phyloP scores from a whole-genome alignment of 2,329 filamentous ascomycete genomes.

The Monascus ruber region DNA sequence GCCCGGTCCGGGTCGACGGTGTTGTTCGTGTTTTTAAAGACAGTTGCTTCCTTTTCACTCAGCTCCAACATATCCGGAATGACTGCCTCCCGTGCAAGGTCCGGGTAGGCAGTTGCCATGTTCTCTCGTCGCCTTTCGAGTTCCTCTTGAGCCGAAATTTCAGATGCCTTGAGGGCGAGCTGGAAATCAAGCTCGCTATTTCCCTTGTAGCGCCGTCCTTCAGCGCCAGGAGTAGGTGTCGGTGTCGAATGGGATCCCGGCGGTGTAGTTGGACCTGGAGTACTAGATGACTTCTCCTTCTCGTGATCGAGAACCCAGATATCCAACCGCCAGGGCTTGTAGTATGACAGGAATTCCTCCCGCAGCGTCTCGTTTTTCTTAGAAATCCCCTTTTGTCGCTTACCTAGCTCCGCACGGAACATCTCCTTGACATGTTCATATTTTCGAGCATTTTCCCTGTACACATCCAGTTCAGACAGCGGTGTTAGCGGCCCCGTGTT shows the following conservation, averaged over 20 bases:
- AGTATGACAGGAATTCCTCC: conserved; percentile 29
- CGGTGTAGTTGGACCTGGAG: conserved; percentile 24
- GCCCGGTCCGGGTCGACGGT: conserved; percentile 27
- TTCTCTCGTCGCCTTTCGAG: conserved; percentile 33
- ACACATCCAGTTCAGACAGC: conserved; percentile 33
- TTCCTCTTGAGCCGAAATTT: conserved; percentile 38
- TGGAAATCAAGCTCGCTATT: conserved; percentile 41
- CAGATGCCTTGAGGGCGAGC: conserved; percentile 36
- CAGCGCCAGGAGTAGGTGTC: conserved; percentile 22
- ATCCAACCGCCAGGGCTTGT: conserved; percentile 34
- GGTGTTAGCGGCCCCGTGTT: conserved; percentile 31
- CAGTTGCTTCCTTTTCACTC: conserved; percentile 23
- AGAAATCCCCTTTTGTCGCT: conserved; percentile 26
- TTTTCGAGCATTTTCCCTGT: conserved; percentile 28
- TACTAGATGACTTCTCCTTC: conserved; percentile 26
- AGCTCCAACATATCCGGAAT: conserved; percentile 38
- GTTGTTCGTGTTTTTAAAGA: conserved; percentile 39
- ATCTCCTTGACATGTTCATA: conserved; percentile 29
- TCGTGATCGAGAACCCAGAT: conserved; percentile 33
- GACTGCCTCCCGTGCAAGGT: conserved; percentile 34
- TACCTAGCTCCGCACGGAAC: conserved; percentile 27
- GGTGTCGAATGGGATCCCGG: conserved; percentile 24
- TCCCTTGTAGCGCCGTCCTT: conserved; percentile 34
- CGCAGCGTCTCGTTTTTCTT: conserved; percentile 29
- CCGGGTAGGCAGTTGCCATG: conserved; percentile 33